Conservation (phyloP, 345 rosid genomes). For the Bretschneidera sinensis region DNA sequence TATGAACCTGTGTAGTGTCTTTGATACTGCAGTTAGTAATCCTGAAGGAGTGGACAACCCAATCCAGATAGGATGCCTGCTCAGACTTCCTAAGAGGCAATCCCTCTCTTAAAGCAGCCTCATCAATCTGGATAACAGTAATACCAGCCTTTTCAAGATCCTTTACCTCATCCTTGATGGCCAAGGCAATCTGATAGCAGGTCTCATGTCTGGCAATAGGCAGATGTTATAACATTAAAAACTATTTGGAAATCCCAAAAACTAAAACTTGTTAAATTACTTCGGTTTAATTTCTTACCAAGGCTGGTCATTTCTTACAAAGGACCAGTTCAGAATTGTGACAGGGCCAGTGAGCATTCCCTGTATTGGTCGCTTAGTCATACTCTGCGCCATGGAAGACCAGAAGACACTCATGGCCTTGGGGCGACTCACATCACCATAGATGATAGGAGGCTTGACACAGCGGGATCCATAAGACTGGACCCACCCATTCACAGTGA, state of each 20-base stretch:
- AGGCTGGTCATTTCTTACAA: slow-evolving; percentile 63
- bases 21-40: slow-evolving; percentile 50
- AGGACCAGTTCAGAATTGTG: slow-evolving; percentile 67
- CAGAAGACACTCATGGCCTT: slow-evolving; percentile 67
- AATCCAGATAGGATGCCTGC: slow-evolving; percentile 56
- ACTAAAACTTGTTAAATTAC: slow-evolving; percentile 1
- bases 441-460: slow-evolving; percentile 65
- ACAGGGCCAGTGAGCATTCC: slow-evolving; percentile 74
- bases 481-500: slow-evolving; percentile 66
- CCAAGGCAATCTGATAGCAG: slow-evolving; percentile 60
- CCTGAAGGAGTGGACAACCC: slow-evolving; percentile 65
- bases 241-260: slow-evolving; percentile 2
- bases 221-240: neutral
- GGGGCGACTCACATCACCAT: slow-evolving; percentile 61
- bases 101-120: slow-evolving; percentile 65
- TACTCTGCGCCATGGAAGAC: slow-evolving; percentile 59
- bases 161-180: slow-evolving; percentile 60
- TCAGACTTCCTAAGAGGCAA: slow-evolving; percentile 58
- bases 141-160: slow-evolving; percentile 55
- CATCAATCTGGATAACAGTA: slow-evolving; percentile 57
- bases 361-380: slow-evolving; percentile 60
- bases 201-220: slow-evolving; percentile 39
- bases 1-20: slow-evolving; percentile 54
- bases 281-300: slow-evolving; percentile 32
- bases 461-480: slow-evolving; percentile 68